Evolutionary conservation across 2,329 filamentous ascomycete genomes (phyloP).

Genomic region (Calonectria crousiana): DNA sequence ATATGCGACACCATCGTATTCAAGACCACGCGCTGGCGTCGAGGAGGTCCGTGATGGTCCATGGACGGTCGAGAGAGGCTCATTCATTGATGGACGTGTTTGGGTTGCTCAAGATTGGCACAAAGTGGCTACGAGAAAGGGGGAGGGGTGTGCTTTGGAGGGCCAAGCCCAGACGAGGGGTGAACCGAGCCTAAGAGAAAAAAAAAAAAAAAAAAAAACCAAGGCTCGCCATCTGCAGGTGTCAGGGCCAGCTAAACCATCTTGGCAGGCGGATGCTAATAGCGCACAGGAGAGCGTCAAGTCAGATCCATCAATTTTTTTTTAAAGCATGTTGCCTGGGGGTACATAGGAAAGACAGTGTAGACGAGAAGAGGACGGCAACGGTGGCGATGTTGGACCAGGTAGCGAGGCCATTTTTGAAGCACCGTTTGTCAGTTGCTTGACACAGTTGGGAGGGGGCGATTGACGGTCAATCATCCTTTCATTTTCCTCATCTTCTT

Average conservation of each 20-base stretch:
- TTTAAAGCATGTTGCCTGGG: neutral
- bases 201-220: neutral
- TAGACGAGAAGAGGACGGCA: slow-evolving; percentile 1
- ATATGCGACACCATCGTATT: slow-evolving; percentile 2
- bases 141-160: slow-evolving; percentile 3
- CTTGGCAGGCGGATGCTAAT: slow-evolving; percentile 15
- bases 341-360: neutral
- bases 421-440: slow-evolving; percentile 3
- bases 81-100: neutral
- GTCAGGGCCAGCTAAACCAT: slow-evolving; percentile 22
- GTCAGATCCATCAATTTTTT: neutral
- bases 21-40: neutral
- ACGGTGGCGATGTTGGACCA: neutral
- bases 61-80: neutral
- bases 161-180: slow-evolving; percentile 7
- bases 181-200: neutral
- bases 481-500: slow-evolving; percentile 23
- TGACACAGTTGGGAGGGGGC: neutral
- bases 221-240: slow-evolving; percentile 14
- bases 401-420: neutral
- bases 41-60: slow-evolving; percentile 5
- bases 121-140: slow-evolving; percentile 2
- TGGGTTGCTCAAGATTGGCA: slow-evolving; percentile 9
- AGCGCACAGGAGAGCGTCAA: neutral
- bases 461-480: slow-evolving; percentile 8